Percentiles rank a stretch among this genome's conserved stretches.
These are phyloP conservation scores for Dipodascus geniculatus DNA, from an alignment of 805 yeast genomes.

Conservation along the genomic window DNA sequence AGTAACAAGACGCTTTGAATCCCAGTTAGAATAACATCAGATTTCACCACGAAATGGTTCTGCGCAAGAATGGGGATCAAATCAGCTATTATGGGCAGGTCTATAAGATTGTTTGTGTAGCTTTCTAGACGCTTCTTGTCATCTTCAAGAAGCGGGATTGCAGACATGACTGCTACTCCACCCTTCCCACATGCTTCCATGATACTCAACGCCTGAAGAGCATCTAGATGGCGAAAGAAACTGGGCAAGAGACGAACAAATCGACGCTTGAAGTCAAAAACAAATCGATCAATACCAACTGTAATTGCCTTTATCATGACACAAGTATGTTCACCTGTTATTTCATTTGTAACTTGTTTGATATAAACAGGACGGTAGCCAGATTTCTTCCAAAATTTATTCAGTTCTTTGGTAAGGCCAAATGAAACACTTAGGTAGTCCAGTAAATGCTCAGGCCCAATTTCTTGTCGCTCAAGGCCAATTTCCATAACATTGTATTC, in stretches of 20 bases:
- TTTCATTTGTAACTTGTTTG: conserved; percentile 93
- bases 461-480: conserved; percentile 45
- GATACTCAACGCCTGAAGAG: conserved; percentile 72
- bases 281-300: conserved; percentile 53
- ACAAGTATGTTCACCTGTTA: conserved; percentile 96
- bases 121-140: conserved; percentile 91
- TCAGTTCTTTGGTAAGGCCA: conserved; percentile 77
- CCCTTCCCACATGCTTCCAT: conserved; percentile 58
- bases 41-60: conserved; percentile 47
- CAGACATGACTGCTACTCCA: conserved; percentile 14
- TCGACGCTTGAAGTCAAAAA: conserved; percentile 82
- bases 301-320: conserved; percentile 76
- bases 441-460: no score
- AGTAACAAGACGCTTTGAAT: conserved; percentile 87
- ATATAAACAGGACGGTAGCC: conserved; percentile 83
- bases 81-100: conserved; percentile 93
- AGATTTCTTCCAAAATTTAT: conserved; percentile 84
- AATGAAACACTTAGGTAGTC: conserved; percentile 93
- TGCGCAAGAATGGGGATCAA: conserved; percentile 70
- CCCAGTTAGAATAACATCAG: conserved; percentile 53
- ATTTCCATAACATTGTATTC: conserved; percentile 75
- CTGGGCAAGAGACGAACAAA: conserved; percentile 70
- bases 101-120: conserved; percentile 81
- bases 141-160: neutral
- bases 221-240: conserved; percentile 69